Percentiles rank a stretch among this genome's conserved stretches.
These are phyloP conservation scores for Solanum sitiens DNA, from an alignment of 257 asterid genomes.

Conservation along the genomic window DNA sequence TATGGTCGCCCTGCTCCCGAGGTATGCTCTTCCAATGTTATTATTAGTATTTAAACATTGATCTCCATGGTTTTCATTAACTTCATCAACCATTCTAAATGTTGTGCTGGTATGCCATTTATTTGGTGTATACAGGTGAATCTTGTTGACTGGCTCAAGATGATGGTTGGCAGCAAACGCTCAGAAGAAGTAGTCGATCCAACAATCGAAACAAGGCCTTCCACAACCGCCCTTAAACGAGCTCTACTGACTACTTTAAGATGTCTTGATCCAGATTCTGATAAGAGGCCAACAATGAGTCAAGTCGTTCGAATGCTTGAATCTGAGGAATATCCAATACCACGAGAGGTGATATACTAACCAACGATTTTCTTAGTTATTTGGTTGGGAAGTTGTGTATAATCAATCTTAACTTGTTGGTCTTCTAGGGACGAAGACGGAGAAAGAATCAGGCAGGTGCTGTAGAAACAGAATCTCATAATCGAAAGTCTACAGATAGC, in stretches of 20 bases:
- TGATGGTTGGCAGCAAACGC: slow-evolving; percentile 69
- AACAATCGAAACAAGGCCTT: slow-evolving; percentile 43
- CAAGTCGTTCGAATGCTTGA: slow-evolving; percentile 87
- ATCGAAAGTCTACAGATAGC: slow-evolving; percentile 10
- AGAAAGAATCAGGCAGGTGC: slow-evolving; percentile 18
- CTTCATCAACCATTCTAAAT: background rate
- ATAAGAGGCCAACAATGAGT: slow-evolving; percentile 77
- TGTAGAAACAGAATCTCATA: background rate
- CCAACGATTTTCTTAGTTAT: background rate
- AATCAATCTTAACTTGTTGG: background rate
- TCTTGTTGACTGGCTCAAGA: slow-evolving; percentile 83
- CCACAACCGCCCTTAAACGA: slow-evolving; percentile 59
- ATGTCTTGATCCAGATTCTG: slow-evolving; percentile 74
- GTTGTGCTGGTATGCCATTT: background rate
- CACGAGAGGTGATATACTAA: slow-evolving; percentile 40
- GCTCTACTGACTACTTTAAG: slow-evolving; percentile 63
- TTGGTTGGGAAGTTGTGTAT: background rate
- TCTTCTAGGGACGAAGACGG: slow-evolving; percentile 40
- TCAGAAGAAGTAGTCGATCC: slow-evolving; percentile 71
- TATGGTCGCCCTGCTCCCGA: slow-evolving; percentile 56
- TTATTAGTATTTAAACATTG: background rate
- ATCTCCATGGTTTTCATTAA: background rate
- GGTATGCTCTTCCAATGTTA: slow-evolving; percentile 17
- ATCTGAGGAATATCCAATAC: slow-evolving; percentile 68
- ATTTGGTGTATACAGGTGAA: slow-evolving; percentile 32